phyloP scores from a whole-genome alignment of 495 filamentous ascomycete species.

The Podospora comata region DNA sequence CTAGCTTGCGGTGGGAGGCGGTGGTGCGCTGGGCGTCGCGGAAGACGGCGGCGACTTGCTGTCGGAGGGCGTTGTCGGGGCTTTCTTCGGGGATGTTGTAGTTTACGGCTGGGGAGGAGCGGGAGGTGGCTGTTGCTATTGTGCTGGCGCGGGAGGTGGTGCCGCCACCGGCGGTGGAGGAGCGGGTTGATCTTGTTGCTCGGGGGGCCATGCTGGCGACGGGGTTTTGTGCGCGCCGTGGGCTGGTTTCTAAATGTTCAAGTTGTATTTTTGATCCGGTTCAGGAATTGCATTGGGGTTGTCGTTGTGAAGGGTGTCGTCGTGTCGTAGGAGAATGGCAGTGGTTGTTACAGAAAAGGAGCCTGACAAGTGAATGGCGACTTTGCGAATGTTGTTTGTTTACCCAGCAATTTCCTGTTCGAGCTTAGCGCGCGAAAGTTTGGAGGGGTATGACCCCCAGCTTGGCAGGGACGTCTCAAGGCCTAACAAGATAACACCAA shows the following conservation, averaged over 20 bases:
- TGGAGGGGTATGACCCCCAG: constrained; percentile 19
- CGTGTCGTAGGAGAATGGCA: not conserved
- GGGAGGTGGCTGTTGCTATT: constrained; percentile 50
- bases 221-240: constrained; percentile 1
- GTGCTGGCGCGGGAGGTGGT: constrained; percentile 24
- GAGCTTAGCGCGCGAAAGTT: constrained; percentile 19
- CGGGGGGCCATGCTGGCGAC: constrained; percentile 25
- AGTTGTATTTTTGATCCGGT: not conserved
- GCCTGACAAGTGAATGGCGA: not conserved
- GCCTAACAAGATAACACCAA: too few species aligned
- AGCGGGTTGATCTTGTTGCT: constrained; percentile 49
- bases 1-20: constrained; percentile 83
- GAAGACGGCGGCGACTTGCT: constrained; percentile 75
- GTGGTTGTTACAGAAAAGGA: not conserved
- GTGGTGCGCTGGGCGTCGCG: constrained; percentile 83
- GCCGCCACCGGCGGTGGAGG: constrained; percentile 41
- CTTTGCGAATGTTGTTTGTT: constrained; percentile 25
- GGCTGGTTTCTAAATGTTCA: constrained; percentile 7
- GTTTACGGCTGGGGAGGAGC: constrained; percentile 59
- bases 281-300: not conserved
- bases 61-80: constrained; percentile 65
- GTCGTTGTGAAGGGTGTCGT: not conserved
- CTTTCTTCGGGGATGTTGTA: constrained; percentile 70
- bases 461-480: not conserved
- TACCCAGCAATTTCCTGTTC: constrained; percentile 22